A percentile compares a stretch with the other conserved stretches of the same genome.
phyloP scores from a whole-genome alignment of 2,329 filamentous ascomycete genomes.

The Cytospora schulzeri region DNA sequence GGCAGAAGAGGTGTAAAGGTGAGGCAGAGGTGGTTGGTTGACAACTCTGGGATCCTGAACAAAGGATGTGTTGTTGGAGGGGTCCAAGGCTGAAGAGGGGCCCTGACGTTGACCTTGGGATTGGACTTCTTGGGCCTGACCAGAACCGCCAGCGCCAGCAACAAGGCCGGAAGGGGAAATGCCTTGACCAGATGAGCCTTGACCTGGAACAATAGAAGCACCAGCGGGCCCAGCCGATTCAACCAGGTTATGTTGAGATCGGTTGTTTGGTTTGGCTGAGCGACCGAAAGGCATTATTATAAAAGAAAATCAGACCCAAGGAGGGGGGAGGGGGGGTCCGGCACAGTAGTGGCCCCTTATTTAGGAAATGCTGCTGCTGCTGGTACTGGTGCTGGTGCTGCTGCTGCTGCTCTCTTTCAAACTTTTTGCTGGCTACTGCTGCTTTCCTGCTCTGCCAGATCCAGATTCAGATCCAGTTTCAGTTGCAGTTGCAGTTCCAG shows the following conservation, averaged over 20 bases:
- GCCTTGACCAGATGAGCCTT: constrained; percentile 18
- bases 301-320: constrained; percentile 14
- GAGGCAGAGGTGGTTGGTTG: constrained; percentile 28
- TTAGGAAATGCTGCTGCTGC: constrained; percentile 6
- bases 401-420: too few relatives aligned
- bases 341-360: constrained; percentile 17
- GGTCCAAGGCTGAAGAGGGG: constrained; percentile 34
- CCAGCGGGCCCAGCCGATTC: constrained; percentile 36
- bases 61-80: constrained; percentile 38
- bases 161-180: constrained; percentile 27
- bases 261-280: constrained; percentile 58
- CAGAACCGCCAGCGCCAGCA: constrained; percentile 33
- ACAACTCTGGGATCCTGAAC: constrained; percentile 26
- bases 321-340: constrained; percentile 8
- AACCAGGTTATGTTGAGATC: constrained; percentile 58
- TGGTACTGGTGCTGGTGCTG: too few relatives aligned
- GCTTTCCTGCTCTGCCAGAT: not conserved
- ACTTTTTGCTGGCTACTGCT: constrained; percentile 7
- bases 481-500: not conserved
- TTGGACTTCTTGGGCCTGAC: constrained; percentile 28
- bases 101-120: constrained; percentile 30
- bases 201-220: constrained; percentile 1
- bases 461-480: not conserved
- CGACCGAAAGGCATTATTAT: constrained; percentile 57
- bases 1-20: constrained; percentile 31